Percentiles rank a stretch among this genome's conserved stretches.
These are phyloP conservation scores for Phytophthora pluvialis DNA, from an alignment of 352 stramenopile genomes.

Conservation along the genomic window DNA sequence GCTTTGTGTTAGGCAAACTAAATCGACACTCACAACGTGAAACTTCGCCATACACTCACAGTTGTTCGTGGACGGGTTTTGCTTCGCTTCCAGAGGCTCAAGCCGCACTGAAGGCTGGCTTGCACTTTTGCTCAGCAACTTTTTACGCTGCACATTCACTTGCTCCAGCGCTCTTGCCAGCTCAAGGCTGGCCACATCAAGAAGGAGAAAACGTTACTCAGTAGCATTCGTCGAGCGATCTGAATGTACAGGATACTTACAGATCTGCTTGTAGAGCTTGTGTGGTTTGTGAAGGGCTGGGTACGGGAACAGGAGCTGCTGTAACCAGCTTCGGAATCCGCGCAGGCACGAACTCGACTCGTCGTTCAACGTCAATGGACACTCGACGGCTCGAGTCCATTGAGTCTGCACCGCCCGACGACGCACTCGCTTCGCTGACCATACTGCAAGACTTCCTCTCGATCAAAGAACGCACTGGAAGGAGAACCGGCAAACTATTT, in stretches of 20 bases:
- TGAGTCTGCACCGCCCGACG: background rate
- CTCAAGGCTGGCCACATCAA: conserved; percentile 33
- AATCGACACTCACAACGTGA: background rate
- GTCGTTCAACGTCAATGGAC: conserved; percentile 5
- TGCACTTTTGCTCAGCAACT: conserved; percentile 37
- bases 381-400: conserved; percentile 6
- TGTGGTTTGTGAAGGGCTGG: conserved; percentile 21
- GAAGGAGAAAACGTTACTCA: background rate
- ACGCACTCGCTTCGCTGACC: background rate
- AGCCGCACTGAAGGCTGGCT: conserved; percentile 30
- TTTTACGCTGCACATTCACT: conserved; percentile 42
- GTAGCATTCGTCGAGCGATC: background rate
- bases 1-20: conserved; percentile 8
- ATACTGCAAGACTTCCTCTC: background rate
- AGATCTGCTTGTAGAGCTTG: conserved; percentile 25
- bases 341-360: conserved; percentile 39
- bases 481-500: conserved; percentile 20
- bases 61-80: conserved; percentile 5
- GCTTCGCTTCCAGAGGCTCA: conserved; percentile 9
- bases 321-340: conserved; percentile 32
- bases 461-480: no score
- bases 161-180: conserved; percentile 45
- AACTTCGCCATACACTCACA: conserved; percentile 6
- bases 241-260: conserved; percentile 4
- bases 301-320: background rate